A percentile compares a stretch with the other conserved stretches of the same genome.
Evolutionary conservation across 75 land plant genomes (phyloP).

Genomic region (Selaginella tamariscina): DNA sequence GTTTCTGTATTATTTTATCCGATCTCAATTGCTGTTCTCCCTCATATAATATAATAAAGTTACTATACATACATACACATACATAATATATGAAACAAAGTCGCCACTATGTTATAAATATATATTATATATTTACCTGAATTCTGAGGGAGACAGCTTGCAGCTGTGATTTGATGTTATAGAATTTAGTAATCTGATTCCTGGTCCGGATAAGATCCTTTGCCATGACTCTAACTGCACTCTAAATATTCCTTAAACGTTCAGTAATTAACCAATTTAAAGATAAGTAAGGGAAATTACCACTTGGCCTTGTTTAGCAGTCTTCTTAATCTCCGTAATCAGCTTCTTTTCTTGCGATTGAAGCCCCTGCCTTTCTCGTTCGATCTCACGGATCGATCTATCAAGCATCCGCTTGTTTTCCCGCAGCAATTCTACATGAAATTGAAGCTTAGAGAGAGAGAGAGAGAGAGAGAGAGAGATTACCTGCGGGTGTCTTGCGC

Average conservation of each 20-base stretch:
- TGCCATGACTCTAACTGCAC: constrained; percentile 95
- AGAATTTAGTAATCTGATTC: constrained; percentile 92
- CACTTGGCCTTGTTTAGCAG: constrained; percentile 97
- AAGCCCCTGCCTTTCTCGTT: constrained; percentile 72
- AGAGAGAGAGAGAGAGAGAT: neutral
- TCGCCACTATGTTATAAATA: too few relatives aligned
- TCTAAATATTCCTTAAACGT: too few relatives aligned
- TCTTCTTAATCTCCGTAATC: constrained; percentile 85
- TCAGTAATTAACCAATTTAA: neutral
- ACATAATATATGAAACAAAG: too few relatives aligned
- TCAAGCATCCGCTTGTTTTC: constrained; percentile 95
- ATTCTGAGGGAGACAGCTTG: constrained; percentile 90
- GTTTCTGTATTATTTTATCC: too few relatives aligned
- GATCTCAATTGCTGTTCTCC: too few relatives aligned
- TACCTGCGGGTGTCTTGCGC: constrained; percentile 77
- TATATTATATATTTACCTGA: constrained; percentile 62
- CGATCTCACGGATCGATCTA: constrained; percentile 86
- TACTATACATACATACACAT: too few relatives aligned
- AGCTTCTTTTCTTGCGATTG: constrained; percentile 91
- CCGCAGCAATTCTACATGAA: constrained; percentile 88
- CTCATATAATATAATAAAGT: too few relatives aligned
- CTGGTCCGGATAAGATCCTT: constrained; percentile 90
- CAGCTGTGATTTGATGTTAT: constrained; percentile 79
- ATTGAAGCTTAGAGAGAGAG: neutral
- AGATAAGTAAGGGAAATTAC: constrained; percentile 20